A percentile compares a stretch with the other conserved stretches of the same genome.
These are phyloP conservation scores for Leccinum imitatum DNA, from an alignment of 768 basidiomycete genomes.

Conservation along the genomic window DNA sequence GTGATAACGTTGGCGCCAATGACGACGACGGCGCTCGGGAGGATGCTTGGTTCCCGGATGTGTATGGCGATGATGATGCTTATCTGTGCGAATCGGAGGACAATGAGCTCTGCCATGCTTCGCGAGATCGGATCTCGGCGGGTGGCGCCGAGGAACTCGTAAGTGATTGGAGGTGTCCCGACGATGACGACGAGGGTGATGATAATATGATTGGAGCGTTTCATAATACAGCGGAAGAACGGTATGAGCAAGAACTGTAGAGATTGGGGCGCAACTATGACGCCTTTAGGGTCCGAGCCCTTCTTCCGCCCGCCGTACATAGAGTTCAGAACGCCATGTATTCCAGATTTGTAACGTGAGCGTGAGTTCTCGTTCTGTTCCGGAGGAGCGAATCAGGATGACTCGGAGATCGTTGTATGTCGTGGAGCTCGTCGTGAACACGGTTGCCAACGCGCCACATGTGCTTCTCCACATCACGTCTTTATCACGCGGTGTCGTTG, in stretches of 20 bases:
- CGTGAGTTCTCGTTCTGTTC: conserved; percentile 6
- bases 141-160: conserved; percentile 36
- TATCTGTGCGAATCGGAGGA: conserved; percentile 14
- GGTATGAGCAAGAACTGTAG: conserved; percentile 33
- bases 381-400: background rate
- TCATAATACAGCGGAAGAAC: conserved; percentile 17
- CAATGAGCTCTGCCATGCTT: conserved; percentile 7
- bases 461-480: background rate
- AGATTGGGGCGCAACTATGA: conserved; percentile 4
- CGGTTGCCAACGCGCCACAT: background rate
- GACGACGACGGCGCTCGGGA: conserved; percentile 15
- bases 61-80: conserved; percentile 19
- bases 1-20: conserved; percentile 23
- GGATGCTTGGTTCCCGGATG: conserved; percentile 18
- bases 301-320: background rate
- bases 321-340: conserved; percentile 5
- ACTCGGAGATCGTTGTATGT: background rate
- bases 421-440: background rate
- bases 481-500: conserved; percentile 26
- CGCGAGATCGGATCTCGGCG: conserved; percentile 7
- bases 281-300: conserved; percentile 4
- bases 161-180: conserved; percentile 52
- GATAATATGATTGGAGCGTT: conserved; percentile 16
- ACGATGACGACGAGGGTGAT: conserved; percentile 6
- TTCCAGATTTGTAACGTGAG: conserved; percentile 1